Conservation (phyloP, 2,329 filamentous ascomycete species). For the Sarocladiaceae sp. region DNA sequence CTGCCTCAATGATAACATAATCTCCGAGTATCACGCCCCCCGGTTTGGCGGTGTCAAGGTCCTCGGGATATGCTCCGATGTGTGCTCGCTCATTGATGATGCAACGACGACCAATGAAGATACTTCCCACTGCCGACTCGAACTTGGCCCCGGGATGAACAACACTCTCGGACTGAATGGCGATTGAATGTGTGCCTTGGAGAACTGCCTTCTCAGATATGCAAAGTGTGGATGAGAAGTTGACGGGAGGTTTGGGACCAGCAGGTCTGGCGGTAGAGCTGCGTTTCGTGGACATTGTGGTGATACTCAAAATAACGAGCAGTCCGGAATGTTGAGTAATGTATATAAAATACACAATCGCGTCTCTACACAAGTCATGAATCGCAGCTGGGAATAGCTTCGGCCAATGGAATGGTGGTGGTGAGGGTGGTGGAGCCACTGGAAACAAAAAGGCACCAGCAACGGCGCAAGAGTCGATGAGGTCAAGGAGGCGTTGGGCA, state of each 20-base stretch:
- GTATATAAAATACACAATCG: too few species aligned
- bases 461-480: constrained; percentile 18
- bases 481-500: constrained; percentile 15
- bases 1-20: constrained; percentile 59
- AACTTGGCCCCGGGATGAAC: constrained; percentile 83
- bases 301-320: too few species aligned
- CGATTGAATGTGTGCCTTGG: constrained; percentile 72
- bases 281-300: constrained; percentile 39
- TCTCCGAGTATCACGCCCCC: constrained; percentile 56
- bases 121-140: constrained; percentile 72
- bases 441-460: not conserved
- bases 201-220: constrained; percentile 60
- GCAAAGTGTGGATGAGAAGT: constrained; percentile 55
- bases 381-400: constrained; percentile 2
- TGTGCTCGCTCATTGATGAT: constrained; percentile 70
- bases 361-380: too few species aligned
- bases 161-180: constrained; percentile 71
- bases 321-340: too few species aligned
- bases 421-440: not conserved
- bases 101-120: constrained; percentile 76
- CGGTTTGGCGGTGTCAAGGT: constrained; percentile 18
- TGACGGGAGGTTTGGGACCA: constrained; percentile 56
- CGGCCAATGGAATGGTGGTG: not conserved
- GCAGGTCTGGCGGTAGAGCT: constrained; percentile 53
- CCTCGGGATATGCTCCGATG: constrained; percentile 42